Evolutionary conservation across 441 rosid genomes (phyloP).

Genomic region (Syzygium malaccense): DNA sequence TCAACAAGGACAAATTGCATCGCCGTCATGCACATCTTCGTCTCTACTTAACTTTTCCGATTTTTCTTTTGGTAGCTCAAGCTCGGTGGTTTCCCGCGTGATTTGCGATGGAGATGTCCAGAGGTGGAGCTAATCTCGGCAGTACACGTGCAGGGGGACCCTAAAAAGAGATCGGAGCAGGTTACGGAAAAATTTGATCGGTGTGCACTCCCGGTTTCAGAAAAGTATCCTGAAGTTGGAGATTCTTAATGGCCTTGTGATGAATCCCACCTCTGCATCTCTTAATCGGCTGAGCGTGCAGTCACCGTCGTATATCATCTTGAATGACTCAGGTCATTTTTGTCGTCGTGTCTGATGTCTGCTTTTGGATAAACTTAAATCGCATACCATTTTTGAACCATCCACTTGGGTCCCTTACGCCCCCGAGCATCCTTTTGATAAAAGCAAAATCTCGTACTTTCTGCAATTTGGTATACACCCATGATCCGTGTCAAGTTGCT

Average conservation of each 20-base stretch:
- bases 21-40: neutral
- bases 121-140: neutral
- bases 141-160: neutral
- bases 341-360: neutral
- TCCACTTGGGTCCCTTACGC: neutral
- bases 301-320: neutral
- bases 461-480: neutral
- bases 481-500: neutral
- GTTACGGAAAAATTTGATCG: too few relatives aligned
- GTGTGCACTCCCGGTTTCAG: neutral
- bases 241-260: neutral
- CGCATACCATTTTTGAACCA: neutral
- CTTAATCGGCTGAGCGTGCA: neutral
- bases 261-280: neutral
- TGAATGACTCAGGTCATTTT: neutral
- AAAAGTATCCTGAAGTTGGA: neutral
- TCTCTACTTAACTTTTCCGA: neutral
- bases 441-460: neutral
- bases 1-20: neutral
- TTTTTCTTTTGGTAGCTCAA: neutral
- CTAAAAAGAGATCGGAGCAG: neutral
- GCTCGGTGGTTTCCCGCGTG: neutral
- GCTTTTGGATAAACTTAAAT: neutral
- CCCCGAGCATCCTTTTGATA: neutral
- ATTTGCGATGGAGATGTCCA: neutral